Evolutionary conservation across 2,329 filamentous ascomycete genomes (phyloP).

Genomic region (Alternaria burnsii): DNA sequence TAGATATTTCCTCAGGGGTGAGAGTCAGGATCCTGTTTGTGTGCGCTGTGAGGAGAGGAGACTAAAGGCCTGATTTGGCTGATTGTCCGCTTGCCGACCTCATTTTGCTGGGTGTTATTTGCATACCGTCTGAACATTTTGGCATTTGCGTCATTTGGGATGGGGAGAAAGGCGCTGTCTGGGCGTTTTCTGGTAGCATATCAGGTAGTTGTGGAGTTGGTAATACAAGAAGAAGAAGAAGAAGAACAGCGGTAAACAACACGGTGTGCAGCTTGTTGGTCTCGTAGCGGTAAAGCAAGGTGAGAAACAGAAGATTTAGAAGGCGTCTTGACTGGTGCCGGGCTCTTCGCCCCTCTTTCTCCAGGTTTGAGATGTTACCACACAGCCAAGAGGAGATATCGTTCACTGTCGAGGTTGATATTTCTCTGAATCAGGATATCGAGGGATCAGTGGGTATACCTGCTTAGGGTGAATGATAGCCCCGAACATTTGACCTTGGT

Average conservation of each 20-base stretch:
- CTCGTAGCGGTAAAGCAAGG: neutral
- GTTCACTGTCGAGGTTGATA: too few species aligned
- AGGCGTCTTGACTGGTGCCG: neutral
- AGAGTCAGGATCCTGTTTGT: slow-evolving; percentile 67
- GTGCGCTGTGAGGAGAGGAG: slow-evolving; percentile 69
- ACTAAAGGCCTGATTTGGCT: slow-evolving; percentile 62
- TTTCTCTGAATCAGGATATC: too few species aligned
- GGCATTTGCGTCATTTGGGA: neutral
- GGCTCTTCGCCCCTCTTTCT: neutral
- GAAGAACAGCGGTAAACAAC: neutral
- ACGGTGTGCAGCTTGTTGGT: neutral
- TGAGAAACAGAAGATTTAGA: neutral
- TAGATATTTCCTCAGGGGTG: slow-evolving; percentile 68
- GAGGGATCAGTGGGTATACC: too few species aligned
- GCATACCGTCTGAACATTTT: neutral
- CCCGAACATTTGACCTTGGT: too few species aligned
- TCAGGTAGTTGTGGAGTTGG: neutral
- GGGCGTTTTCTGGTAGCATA: slow-evolving; percentile 7
- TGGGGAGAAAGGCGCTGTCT: slow-evolving; percentile 3
- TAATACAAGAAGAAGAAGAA: neutral
- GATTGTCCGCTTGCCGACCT: neutral
- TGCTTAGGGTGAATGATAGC: too few species aligned
- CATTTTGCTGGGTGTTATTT: neutral
- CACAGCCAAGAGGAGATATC: neutral
- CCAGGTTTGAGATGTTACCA: neutral